Conservation (phyloP, 805 yeast species). For the Pichia ethanolica region DNA sequence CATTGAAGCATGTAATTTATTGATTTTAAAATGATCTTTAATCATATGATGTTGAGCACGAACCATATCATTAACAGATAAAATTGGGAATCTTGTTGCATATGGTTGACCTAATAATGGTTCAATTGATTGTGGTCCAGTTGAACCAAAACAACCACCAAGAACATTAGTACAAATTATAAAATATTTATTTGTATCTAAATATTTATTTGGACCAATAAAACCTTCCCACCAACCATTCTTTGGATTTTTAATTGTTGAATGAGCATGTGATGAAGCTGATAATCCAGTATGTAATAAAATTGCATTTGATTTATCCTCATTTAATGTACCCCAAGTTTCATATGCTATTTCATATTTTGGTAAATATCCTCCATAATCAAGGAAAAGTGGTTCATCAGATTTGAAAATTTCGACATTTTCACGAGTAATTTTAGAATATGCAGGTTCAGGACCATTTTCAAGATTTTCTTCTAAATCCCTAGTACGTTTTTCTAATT, state of each 20-base stretch:
- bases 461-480: slow-evolving; percentile 33
- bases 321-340: slow-evolving; percentile 77
- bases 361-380: slow-evolving; percentile 74
- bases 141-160: slow-evolving; percentile 93
- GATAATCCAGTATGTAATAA: slow-evolving; percentile 86
- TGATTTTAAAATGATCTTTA: slow-evolving; percentile 51
- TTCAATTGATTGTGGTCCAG: slow-evolving; percentile 81
- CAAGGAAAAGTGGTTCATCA: slow-evolving; percentile 57
- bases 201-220: slow-evolving; percentile 73
- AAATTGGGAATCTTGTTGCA: slow-evolving; percentile 82
- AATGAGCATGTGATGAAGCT: slow-evolving; percentile 89
- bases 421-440: slow-evolving; percentile 53
- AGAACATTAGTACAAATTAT: slow-evolving; percentile 85
- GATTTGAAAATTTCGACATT: slow-evolving; percentile 60
- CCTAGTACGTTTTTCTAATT: slow-evolving; percentile 47
- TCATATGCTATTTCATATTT: slow-evolving; percentile 83
- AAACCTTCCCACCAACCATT: slow-evolving; percentile 96
- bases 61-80: slow-evolving; percentile 85
- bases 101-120: slow-evolving; percentile 62
- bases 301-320: slow-evolving; percentile 60
- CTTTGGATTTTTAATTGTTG: slow-evolving; percentile 58
- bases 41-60: slow-evolving; percentile 76
- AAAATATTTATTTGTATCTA: slow-evolving; percentile 78
- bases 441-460: slow-evolving; percentile 81
- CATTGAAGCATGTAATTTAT: slow-evolving; percentile 64